Evolutionary conservation across 1,139 yeast species (phyloP), one percentile per base, ranked within the genome.

Genomic region (Geotrichum reessii): DNA sequence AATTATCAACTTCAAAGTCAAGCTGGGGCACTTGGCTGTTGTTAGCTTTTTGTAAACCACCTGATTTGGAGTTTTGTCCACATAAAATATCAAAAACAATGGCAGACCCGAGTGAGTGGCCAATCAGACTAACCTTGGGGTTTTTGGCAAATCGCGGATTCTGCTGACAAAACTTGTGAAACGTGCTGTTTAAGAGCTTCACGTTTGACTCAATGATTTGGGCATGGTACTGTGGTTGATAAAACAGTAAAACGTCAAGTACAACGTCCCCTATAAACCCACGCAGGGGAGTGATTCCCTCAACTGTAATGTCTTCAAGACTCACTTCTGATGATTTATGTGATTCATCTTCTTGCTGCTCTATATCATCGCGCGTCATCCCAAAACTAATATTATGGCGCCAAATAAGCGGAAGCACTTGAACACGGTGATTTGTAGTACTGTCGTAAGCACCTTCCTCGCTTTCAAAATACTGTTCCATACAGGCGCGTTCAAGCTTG

Each of bases 71-170:
- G 19, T 11, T 9, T 47, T 11, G 49, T 37, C 73, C 67, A 9
- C 84, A 74, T 31, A 89, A 69, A 37, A 91, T 77, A 69, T 91
- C 97, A 69, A 87, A 83, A 0, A 85, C 78, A 50, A 91, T 87
- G 0, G 91, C 87, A 7, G 95, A 86, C 0, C 98, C 98, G 42
- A 91, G 73, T 0, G 97, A 90, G 71, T 91, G 98, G 1, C 97
- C 97, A 65, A 91, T 75, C 2, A 91, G 72, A 64, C 92, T 91
- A 0, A 91, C 84, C 64, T 85, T 81, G 0, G 96, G 96, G 24
- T 82, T 77, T 50, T 62, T 55, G n/a, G 66, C 66, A 70, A 87
- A 87, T 27, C 78, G 72, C 0, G 95, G 95, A 64, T 90, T 83
- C 52, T 80, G 75, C 58, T 82, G 77, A 62, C 77, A 73, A 69